Base-by-base conservation (phyloP, 2,329 filamentous ascomycete genomes). In the Incumbomyces lentus region DNA sequence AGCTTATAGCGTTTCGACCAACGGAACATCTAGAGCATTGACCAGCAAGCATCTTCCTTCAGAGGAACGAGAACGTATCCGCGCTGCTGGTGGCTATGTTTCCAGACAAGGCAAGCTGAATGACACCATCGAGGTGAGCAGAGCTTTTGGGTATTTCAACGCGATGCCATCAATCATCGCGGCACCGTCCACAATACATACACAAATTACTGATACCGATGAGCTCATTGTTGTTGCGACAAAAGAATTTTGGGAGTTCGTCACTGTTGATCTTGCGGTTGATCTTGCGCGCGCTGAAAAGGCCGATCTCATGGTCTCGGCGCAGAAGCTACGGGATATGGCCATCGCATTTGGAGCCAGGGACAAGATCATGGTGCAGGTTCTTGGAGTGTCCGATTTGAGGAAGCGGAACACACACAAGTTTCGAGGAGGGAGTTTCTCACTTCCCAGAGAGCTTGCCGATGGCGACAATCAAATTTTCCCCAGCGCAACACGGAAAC, bases 341-440 rank as follows among this genome's bases (percentile, higher is more conserved):
- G 92, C 92, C 35, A 95, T 98, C 61, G 87, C 90, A 1, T 96
- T 95, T 62, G 92, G 92, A 44, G 86, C 90, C 11, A 89, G 82
- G 1, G 84, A 83, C 60, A 98, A 98, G 68, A 86, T 96, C 53
- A 96, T 96, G 89, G 87, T 98, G 37, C 96, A 96, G 90, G 86
- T 98, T 72, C 81, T 98, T 46, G 90, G 89, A 46, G 84, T 98
- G 32, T 82, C 84, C 46, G 89, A 96, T 60, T 70, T 98, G 45
- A 90, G 94, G 67, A 85, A 86, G 61, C 79, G 87, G 48, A 85
- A 93, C 62, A 78, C 84, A 53, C 84, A 82, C 44, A 64, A 82
- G 67, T 69, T 84, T 63, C 77, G 86, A 47, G 86, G 86, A 34
- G 81, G 88, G 58, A 93, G 85, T 67, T 82, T 93, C 75, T 87